Percentiles rank a stretch among this genome's conserved stretches.
Conservation (phyloP, 2,329 filamentous ascomycete species). For the Aspergillus udagawae region DNA sequence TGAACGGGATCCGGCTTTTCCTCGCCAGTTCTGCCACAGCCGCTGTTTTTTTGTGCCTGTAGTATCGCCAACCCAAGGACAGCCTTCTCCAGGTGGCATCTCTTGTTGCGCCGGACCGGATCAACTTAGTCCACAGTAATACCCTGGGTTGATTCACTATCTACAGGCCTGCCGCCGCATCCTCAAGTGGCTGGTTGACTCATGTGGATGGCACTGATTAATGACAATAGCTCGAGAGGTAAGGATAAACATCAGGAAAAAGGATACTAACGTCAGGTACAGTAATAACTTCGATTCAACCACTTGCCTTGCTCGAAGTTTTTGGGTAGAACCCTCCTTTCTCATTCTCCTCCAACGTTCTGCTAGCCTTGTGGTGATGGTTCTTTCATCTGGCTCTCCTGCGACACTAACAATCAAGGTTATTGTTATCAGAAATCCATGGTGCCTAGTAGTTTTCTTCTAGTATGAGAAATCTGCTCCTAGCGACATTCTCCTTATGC, state of each 20-base stretch:
- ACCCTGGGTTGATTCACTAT: neutral
- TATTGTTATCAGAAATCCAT: neutral
- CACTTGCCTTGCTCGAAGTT: neutral
- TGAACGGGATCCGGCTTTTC: neutral
- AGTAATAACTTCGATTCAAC: neutral
- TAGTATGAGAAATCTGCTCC: neutral
- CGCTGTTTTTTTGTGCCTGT: slow-evolving; percentile 16
- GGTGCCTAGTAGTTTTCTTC: neutral
- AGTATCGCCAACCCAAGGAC: slow-evolving; percentile 14
- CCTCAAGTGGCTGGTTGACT: neutral
- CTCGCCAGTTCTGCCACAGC: slow-evolving; percentile 17
- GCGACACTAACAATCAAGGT: neutral
- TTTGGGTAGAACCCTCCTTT: neutral
- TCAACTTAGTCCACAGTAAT: neutral
- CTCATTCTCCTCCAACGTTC: neutral
- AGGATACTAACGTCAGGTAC: neutral
- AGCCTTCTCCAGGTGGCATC: neutral
- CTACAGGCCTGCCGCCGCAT: neutral
- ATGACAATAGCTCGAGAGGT: neutral
- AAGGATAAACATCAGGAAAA: neutral
- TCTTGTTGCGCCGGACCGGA: neutral
- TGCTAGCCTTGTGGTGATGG: neutral
- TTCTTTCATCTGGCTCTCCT: neutral
- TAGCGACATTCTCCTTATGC: neutral
- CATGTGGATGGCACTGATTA: neutral